phyloP scores from a whole-genome alignment of 1,284 basidiomycete species.

The Cutaneotrichosporon mucoides region DNA sequence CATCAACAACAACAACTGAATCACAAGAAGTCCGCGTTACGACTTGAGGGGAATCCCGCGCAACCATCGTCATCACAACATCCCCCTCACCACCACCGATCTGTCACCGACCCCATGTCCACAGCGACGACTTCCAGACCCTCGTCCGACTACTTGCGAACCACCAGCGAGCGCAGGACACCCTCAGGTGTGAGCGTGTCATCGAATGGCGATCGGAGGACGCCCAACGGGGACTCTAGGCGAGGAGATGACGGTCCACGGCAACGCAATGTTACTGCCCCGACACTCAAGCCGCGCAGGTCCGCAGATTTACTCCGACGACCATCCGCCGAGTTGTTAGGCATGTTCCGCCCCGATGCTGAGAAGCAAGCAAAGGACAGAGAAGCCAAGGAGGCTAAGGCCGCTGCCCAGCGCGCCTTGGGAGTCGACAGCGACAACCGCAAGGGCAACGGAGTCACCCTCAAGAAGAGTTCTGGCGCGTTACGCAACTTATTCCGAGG shows the following conservation, averaged over 20 bases:
- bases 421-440: conserved; percentile 23
- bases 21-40: background rate
- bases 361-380: background rate
- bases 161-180: background rate
- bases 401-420: conserved; percentile 24
- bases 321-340: conserved; percentile 15
- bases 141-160: background rate
- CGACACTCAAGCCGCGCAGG: conserved; percentile 22
- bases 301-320: conserved; percentile 26
- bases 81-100: background rate
- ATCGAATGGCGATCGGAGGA: background rate
- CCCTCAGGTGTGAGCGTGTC: background rate
- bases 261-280: conserved; percentile 3
- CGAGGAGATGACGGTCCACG: background rate
- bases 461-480: conserved; percentile 47
- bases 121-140: background rate
- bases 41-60: background rate
- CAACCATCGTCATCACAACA: background rate
- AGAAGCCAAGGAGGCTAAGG: conserved; percentile 28
- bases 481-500: conserved; percentile 46
- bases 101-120: conserved; percentile 1
- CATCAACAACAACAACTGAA: background rate
- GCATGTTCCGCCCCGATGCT: background rate
- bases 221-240: background rate
- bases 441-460: conserved; percentile 31